Evolutionary conservation across 2,329 filamentous ascomycete genomes (phyloP).

Genomic region (Gliomastix tumulicola): DNA sequence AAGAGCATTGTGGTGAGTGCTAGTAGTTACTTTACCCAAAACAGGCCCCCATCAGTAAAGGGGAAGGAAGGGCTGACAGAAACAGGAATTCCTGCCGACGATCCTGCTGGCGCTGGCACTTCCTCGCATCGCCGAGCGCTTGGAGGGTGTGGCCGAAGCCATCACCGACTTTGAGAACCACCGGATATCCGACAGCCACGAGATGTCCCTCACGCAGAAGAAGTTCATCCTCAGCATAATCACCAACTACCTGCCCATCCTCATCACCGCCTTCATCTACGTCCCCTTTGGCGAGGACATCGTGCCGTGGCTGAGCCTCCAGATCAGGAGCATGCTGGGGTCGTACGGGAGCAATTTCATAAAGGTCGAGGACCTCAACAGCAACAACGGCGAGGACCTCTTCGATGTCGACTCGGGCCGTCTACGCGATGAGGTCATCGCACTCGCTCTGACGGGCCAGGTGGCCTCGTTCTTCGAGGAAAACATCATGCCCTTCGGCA

Average conservation of each 20-base stretch:
- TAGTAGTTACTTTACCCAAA: no score
- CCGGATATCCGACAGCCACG: conserved; percentile 61
- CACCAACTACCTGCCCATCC: conserved; percentile 69
- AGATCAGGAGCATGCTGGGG: not conserved
- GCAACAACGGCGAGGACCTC: no score
- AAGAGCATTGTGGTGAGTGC: conserved; percentile 49
- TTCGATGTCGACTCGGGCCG: conserved; percentile 62
- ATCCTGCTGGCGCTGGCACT: conserved; percentile 60
- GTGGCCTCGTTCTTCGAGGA: conserved; percentile 67
- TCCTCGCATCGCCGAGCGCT: conserved; percentile 55
- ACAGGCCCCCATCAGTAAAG: not conserved
- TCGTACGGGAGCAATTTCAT: no score
- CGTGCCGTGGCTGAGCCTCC: conserved; percentile 49
- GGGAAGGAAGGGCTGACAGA: conserved; percentile 1
- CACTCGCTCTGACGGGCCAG: conserved; percentile 67
- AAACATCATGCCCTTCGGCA: conserved; percentile 61
- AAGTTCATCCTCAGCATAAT: conserved; percentile 75
- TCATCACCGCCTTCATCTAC: conserved; percentile 74
- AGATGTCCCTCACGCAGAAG: conserved; percentile 65
- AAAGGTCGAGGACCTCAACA: conserved; percentile 39
- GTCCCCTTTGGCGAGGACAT: conserved; percentile 65
- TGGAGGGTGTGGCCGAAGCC: conserved; percentile 55
- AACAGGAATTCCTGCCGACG: conserved; percentile 64
- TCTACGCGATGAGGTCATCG: conserved; percentile 67
- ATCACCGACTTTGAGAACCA: conserved; percentile 71